A percentile compares a stretch with the other conserved stretches of the same genome.
Evolutionary conservation across 2,329 filamentous ascomycete genomes (phyloP).

Genomic region (Shiraia bambusicola): DNA sequence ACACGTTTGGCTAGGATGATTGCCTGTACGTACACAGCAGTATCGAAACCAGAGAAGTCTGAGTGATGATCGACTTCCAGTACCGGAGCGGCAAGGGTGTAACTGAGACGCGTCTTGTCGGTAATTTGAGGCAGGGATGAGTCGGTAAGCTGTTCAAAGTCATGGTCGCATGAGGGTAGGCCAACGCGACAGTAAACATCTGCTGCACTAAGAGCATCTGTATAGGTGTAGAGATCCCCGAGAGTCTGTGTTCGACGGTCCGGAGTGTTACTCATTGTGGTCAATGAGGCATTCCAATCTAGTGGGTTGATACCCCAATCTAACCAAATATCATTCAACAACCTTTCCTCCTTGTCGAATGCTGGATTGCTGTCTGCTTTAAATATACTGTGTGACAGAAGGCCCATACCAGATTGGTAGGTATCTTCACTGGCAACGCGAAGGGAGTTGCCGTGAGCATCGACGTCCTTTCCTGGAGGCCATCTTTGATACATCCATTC

Average conservation of each 20-base stretch:
- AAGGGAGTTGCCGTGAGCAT: constrained; percentile 66
- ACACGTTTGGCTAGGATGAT: constrained; percentile 22
- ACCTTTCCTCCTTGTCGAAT: constrained; percentile 60
- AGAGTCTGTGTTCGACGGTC: constrained; percentile 39
- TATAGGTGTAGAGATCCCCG: constrained; percentile 54
- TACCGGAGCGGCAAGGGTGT: constrained; percentile 55
- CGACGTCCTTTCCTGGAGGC: constrained; percentile 69
- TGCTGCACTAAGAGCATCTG: constrained; percentile 63
- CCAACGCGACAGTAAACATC: constrained; percentile 61
- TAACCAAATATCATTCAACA: constrained; percentile 65
- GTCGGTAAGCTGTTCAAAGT: constrained; percentile 57
- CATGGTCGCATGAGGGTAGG: constrained; percentile 43
- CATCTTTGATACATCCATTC: constrained; percentile 85
- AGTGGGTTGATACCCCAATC: constrained; percentile 67
- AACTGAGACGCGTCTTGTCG: constrained; percentile 56
- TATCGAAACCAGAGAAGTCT: constrained; percentile 49
- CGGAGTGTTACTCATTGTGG: not conserved
- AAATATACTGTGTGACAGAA: constrained; percentile 65
- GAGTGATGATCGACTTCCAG: constrained; percentile 53
- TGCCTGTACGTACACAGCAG: constrained; percentile 33
- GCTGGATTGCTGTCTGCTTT: constrained; percentile 40
- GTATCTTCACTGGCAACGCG: constrained; percentile 81
- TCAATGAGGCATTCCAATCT: constrained; percentile 48
- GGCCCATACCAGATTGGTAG: constrained; percentile 75
- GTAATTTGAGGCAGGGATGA: constrained; percentile 61